A percentile compares a stretch with the other conserved stretches of the same genome.
These are phyloP conservation scores for Thalia dealbata DNA, from an alignment of 176 grass and related monocot species.

Conservation along the genomic window DNA sequence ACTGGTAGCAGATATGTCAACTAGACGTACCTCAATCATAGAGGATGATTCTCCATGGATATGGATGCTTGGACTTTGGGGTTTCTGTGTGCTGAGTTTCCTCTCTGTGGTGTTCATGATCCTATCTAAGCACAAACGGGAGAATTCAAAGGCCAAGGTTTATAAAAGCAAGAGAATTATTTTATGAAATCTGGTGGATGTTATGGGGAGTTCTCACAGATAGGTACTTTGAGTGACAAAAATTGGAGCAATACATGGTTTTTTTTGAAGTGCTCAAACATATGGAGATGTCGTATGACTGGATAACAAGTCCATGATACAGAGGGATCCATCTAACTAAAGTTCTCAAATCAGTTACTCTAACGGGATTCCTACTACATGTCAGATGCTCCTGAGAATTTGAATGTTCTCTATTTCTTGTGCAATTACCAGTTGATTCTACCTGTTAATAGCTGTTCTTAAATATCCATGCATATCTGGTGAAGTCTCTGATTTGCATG, in stretches of 20 bases:
- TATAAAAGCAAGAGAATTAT: conserved; percentile 48
- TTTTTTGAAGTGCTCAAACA: not conserved
- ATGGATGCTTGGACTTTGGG: conserved; percentile 66
- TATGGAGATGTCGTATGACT: not conserved
- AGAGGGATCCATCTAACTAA: not conserved
- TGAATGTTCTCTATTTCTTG: not conserved
- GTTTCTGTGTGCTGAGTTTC: conserved; percentile 45
- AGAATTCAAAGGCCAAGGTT: conserved; percentile 35
- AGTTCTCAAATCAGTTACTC: too few relatives aligned
- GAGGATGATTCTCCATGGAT: conserved; percentile 32
- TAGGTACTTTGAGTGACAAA: too few relatives aligned
- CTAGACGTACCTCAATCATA: conserved; percentile 30
- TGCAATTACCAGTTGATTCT: not conserved
- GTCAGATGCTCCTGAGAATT: too few relatives aligned
- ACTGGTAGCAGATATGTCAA: conserved; percentile 9
- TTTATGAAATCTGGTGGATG: not conserved
- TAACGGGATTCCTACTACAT: not conserved
- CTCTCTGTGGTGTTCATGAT: conserved; percentile 50
- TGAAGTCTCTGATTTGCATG: not conserved
- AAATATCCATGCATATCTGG: not conserved
- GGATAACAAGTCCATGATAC: not conserved
- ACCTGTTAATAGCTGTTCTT: not conserved
- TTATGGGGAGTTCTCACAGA: not conserved
- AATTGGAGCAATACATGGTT: not conserved
- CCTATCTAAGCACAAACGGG: conserved; percentile 48